These are phyloP conservation scores for Rhizopogon vinicolor DNA, from an alignment of 768 basidiomycete genomes.

Conservation along the genomic window DNA sequence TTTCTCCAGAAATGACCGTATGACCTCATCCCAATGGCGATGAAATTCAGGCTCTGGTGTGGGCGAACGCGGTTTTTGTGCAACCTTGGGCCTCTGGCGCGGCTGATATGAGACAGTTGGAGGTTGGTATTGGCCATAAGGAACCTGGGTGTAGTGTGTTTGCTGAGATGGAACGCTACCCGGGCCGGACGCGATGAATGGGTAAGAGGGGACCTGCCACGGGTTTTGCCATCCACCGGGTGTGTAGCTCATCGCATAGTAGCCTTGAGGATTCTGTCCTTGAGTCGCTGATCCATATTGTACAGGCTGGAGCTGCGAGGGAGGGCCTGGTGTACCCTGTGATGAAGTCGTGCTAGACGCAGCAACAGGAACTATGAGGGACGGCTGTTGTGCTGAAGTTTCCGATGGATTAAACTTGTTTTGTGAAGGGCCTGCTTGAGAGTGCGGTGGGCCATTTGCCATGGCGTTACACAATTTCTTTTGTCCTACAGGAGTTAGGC, in stretches of 20 bases:
- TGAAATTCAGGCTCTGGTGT: constrained; percentile 41
- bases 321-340: constrained; percentile 9
- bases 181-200: constrained; percentile 18
- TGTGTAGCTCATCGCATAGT: constrained; percentile 29
- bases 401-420: constrained; percentile 7
- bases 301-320: constrained; percentile 13
- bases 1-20: constrained; percentile 49
- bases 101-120: constrained; percentile 21
- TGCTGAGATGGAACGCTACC: constrained; percentile 28
- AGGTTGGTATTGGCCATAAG: constrained; percentile 27
- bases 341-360: constrained; percentile 6
- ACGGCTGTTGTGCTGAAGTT: constrained; percentile 2
- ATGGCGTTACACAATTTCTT: constrained; percentile 13
- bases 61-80: constrained; percentile 24
- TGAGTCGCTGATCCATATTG: constrained; percentile 11
- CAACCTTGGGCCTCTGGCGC: constrained; percentile 25
- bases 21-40: constrained; percentile 57
- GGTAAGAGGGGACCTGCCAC: constrained; percentile 29
- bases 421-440: constrained; percentile 36
- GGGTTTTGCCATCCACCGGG: constrained; percentile 28
- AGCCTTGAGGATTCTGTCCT: constrained; percentile 23
- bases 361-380: constrained; percentile 6
- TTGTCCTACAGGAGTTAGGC: too few species aligned
- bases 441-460: constrained; percentile 37
- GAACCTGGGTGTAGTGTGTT: constrained; percentile 28